Percentiles rank a stretch among this genome's conserved stretches.
Conservation (phyloP, 768 basidiomycete genomes). For the Tremella yokohamensis region DNA sequence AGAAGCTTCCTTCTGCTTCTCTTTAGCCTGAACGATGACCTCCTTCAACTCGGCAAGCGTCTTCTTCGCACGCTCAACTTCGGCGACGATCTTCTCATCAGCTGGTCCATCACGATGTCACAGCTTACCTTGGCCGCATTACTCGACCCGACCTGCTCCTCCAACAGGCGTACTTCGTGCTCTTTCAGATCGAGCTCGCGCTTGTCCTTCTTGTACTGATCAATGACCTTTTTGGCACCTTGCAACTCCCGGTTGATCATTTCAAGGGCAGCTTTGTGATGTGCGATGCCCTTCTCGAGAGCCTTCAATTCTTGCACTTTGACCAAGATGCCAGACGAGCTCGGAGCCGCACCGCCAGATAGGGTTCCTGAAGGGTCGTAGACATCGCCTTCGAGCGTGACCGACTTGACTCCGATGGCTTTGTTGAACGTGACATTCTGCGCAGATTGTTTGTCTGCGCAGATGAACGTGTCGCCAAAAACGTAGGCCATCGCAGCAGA, state of each 20-base stretch:
- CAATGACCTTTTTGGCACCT: slow-evolving; percentile 52
- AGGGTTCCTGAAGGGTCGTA: slow-evolving; percentile 95
- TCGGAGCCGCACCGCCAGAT: slow-evolving; percentile 83
- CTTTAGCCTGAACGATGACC: slow-evolving; percentile 57
- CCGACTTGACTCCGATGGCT: slow-evolving; percentile 69
- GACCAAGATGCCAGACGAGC: slow-evolving; percentile 64
- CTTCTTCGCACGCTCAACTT: slow-evolving; percentile 70
- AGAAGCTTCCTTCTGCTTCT: slow-evolving; percentile 71
- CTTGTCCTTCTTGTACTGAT: slow-evolving; percentile 54
- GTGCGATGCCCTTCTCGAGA: slow-evolving; percentile 61
- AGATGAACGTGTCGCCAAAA: slow-evolving; percentile 88
- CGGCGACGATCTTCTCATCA: slow-evolving; percentile 63
- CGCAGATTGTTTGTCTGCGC: slow-evolving; percentile 80
- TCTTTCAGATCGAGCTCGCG: slow-evolving; percentile 81
- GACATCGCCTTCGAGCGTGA: slow-evolving; percentile 90
- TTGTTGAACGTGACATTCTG: slow-evolving; percentile 80
- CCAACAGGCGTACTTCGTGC: slow-evolving; percentile 76
- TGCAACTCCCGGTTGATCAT: slow-evolving; percentile 61
- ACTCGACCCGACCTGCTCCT: slow-evolving; percentile 80
- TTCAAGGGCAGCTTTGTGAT: slow-evolving; percentile 56
- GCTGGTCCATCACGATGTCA: not conserved
- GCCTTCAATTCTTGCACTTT: slow-evolving; percentile 77
- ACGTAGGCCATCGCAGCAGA: slow-evolving; percentile 86
- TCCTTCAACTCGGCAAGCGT: slow-evolving; percentile 56
- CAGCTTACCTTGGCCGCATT: slow-evolving; percentile 76